Evolutionary conservation across 176 grass and related monocot species (phyloP), one percentile per base, ranked within the genome.

Genomic region (Musa schizocarpa): DNA sequence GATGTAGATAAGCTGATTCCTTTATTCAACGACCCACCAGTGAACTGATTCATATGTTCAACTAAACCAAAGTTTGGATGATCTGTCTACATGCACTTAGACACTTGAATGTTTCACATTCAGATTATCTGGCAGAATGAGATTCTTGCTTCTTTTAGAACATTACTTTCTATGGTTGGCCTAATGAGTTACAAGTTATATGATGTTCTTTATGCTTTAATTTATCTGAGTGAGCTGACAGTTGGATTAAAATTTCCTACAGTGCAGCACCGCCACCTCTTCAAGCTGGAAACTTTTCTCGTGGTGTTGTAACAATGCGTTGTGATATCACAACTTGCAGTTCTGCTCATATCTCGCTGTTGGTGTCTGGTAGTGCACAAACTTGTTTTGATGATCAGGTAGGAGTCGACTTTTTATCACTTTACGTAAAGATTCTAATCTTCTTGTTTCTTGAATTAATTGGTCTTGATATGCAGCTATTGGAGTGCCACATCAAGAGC

Each of bases 321-420:
- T 99, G 95, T 65, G 95, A 99, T 78, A 74, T 99, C 59, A 87
- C 79, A 58, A 99, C 95, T 51, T 89, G 83, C 72, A 99, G 95
- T 87, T 86, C 76, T 48, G 87, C 95, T 80, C 95, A 99, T 79
- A 89, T 99, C 23, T 99, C 95, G 55, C 86, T 99, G 48, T 78
- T 99, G 0, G 95, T 99, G 71, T 99, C 95, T 80, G 95, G 90
- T 50, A 94, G 95, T 53, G 90, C 95, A 65, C 95, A 99, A n/a
- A 99, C 91, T 85, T 99, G 95, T 87, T 99, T 99, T 82, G 90
- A 99, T 63, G 90, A 99, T 29, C 85, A 86, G 83, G 92, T 96
- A 96, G 7, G 21, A 68, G 2, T 57, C 10, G 8, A 51, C 8
- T 3, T 53, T 64, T 74, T 62, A 51, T 74, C 9, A 11, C 2